Percentiles rank a stretch among this genome's conserved stretches.
phyloP scores from a whole-genome alignment of 2,329 filamentous ascomycete genomes.

The Trichophaea hybrida region DNA sequence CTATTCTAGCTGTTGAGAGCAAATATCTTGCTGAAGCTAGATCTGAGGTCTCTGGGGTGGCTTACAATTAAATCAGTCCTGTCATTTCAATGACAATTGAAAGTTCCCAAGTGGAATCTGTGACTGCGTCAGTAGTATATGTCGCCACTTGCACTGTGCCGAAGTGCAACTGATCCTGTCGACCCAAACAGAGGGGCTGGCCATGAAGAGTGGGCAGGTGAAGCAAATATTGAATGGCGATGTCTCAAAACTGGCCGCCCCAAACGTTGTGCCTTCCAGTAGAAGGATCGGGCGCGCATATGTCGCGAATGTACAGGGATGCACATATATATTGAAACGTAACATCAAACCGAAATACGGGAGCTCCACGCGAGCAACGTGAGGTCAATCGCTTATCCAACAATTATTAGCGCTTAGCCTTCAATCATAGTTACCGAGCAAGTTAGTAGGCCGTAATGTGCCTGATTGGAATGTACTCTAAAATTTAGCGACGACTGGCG shows the following conservation, averaged over 20 bases:
- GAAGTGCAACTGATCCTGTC: not conserved
- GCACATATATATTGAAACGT: not conserved
- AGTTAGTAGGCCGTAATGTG: not conserved
- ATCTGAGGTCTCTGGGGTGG: not conserved
- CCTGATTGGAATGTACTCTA: not conserved
- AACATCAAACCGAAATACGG: not conserved
- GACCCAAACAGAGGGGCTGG: not conserved
- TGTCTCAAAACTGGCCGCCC: not conserved
- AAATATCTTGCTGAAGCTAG: not conserved
- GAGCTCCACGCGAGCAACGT: not conserved
- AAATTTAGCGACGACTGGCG: not conserved
- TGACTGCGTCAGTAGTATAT: not conserved
- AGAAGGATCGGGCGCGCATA: not conserved
- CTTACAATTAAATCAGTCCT: not conserved
- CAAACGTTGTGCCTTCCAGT: not conserved
- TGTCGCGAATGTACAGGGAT: not conserved
- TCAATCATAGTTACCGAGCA: not conserved
- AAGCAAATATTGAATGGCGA: not conserved
- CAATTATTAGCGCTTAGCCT: not conserved
- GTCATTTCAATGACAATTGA: not conserved
- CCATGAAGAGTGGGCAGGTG: not conserved
- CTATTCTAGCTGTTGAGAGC: not conserved
- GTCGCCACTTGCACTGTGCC: not conserved
- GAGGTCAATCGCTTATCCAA: not conserved
- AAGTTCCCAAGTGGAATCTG: not conserved